Percentiles rank a stretch among this genome's conserved stretches.
Conservation (phyloP, 306 rosid genomes). For the Cicer yamashitae region DNA sequence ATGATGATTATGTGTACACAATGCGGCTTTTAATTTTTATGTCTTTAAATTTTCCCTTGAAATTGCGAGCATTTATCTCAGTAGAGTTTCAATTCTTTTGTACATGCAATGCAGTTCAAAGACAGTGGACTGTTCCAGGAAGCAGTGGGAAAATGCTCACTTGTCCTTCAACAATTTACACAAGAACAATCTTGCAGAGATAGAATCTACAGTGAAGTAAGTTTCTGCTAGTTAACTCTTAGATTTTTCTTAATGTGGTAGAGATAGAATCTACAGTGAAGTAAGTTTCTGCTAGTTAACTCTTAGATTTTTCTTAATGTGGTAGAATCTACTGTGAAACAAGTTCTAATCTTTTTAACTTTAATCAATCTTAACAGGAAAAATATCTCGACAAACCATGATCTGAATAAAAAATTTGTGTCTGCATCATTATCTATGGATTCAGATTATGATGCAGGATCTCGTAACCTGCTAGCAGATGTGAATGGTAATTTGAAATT, state of each 20-base stretch:
- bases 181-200: slow-evolving; percentile 55
- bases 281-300: slow-evolving; percentile 56
- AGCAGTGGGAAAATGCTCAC: slow-evolving; percentile 72
- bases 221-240: slow-evolving; percentile 39
- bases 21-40: background rate
- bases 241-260: slow-evolving; percentile 18
- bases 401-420: slow-evolving; percentile 58
- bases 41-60: slow-evolving; percentile 6
- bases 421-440: slow-evolving; percentile 57
- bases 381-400: slow-evolving; percentile 52
- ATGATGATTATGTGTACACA: background rate
- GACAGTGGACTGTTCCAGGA: slow-evolving; percentile 56
- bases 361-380: slow-evolving; percentile 54
- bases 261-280: slow-evolving; percentile 64
- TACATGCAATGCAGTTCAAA: slow-evolving; percentile 65
- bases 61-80: slow-evolving; percentile 2
- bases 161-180: slow-evolving; percentile 55
- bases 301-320: slow-evolving; percentile 5
- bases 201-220: slow-evolving; percentile 69
- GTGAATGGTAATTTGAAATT: slow-evolving; percentile 66
- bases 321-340: background rate
- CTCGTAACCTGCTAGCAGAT: slow-evolving; percentile 51
- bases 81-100: slow-evolving; percentile 10
- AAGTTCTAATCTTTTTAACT: slow-evolving; percentile 7
- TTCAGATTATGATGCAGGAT: slow-evolving; percentile 59